phyloP scores from a whole-genome alignment of 2,329 filamentous ascomycete species.

The Sarocladium oryzae region DNA sequence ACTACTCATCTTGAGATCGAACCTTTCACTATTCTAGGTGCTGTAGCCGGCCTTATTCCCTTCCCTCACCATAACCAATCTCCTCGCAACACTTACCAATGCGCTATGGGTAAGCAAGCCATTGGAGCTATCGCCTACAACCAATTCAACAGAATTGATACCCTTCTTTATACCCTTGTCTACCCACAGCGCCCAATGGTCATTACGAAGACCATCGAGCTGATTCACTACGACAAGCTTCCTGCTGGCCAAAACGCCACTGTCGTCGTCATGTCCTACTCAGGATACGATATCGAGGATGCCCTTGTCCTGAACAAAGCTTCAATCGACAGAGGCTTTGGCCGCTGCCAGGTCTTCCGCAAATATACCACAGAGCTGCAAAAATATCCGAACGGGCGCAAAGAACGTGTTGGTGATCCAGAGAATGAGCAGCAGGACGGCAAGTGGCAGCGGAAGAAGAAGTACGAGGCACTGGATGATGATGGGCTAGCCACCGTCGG shows the following conservation, averaged over 20 bases:
- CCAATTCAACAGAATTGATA: slow-evolving; percentile 95
- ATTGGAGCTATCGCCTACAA: slow-evolving; percentile 98
- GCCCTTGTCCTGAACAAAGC: slow-evolving; percentile 95
- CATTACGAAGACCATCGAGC: slow-evolving; percentile 91
- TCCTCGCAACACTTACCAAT: slow-evolving; percentile 96
- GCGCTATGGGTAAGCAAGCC: slow-evolving; percentile 99
- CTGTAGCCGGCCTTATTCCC: slow-evolving; percentile 91
- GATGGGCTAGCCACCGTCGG: slow-evolving; percentile 89
- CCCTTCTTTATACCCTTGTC: slow-evolving; percentile 90
- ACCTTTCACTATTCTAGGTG: slow-evolving; percentile 92
- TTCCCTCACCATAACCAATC: slow-evolving; percentile 99
- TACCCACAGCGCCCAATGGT: slow-evolving; percentile 98
- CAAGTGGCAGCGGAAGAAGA: slow-evolving; percentile 50
- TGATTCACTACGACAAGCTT: slow-evolving; percentile 95
- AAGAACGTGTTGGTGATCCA: slow-evolving; percentile 58
- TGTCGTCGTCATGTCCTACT: slow-evolving; percentile 98
- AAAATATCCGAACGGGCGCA: slow-evolving; percentile 77
- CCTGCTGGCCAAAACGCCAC: slow-evolving; percentile 95
- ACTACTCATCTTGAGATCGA: slow-evolving; percentile 97
- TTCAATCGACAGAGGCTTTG: slow-evolving; percentile 89
- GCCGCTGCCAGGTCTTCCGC: slow-evolving; percentile 94
- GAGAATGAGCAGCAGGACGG: slow-evolving; percentile 48
- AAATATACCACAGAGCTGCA: slow-evolving; percentile 85
- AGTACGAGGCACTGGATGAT: slow-evolving; percentile 67
- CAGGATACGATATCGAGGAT: slow-evolving; percentile 98